Evolutionary conservation across 2,329 filamentous ascomycete genomes (phyloP), one percentile per base, ranked within the genome.

Genomic region (Trichoderma sp.): DNA sequence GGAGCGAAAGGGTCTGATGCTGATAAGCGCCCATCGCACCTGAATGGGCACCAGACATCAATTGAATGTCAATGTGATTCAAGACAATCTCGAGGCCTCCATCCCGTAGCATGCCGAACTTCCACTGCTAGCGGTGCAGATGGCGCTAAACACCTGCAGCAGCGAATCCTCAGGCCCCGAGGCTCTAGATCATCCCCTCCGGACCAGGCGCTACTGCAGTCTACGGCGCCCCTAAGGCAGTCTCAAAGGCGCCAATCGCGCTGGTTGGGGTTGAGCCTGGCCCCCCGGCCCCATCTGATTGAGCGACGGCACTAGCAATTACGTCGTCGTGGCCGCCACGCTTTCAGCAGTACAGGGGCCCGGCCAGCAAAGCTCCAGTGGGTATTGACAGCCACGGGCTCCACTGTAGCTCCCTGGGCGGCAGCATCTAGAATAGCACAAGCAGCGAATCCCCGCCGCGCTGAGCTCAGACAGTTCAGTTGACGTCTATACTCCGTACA

Each of bases 271-370:
- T 26, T 18, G 55, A 43, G 32, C 32, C 51, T 39, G 60, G 56
- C 34, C 46, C 39, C 39, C 46, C 3, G 39, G 39, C 18, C 46
- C 46, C 46, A 24, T 49, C n/a, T 49, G 10, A 43, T n/a, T 39
- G 46, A 43, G 21, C 32, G 39, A 4, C 39, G 6, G 21, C 32
- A 13, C 56, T 43, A 24, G 34, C 54, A 59, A 66, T 66, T 66
- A 66, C 54, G 63, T 66, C 63, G 63, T 37, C 54, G 63, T 59
- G 54, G 63, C 37, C 54, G 63, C 63, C 54, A 66, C 63, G 63
- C 63, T 66, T 66, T 66, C 63, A 66, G 63, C 63, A 66, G 63
- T 37, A 56, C 63, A 66, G 63, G 63, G 61, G 61, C 43, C 24
- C 16, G n/a, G 28, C 63, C 54, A 66, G 54, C 54, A 28, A 66